phyloP scores from a whole-genome alignment of 2,329 filamentous ascomycete genomes.

The Fusarium longipes region DNA sequence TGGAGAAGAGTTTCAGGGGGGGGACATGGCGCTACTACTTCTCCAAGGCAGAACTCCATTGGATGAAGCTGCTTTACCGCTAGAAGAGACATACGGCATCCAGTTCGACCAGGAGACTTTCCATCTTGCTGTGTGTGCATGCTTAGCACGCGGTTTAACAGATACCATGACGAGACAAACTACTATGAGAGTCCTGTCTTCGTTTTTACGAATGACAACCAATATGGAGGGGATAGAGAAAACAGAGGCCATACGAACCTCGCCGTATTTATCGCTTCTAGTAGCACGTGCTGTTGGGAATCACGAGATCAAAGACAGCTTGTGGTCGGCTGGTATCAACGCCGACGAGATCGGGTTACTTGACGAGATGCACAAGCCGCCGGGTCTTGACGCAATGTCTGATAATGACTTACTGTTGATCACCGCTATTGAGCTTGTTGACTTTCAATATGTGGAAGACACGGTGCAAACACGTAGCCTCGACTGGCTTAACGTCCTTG shows the following conservation, averaged over 20 bases:
- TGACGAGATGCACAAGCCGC: conserved; percentile 42
- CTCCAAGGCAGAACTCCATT: conserved; percentile 70
- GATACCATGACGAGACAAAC: conserved; percentile 70
- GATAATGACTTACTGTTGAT: conserved; percentile 73
- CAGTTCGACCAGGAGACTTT: conserved; percentile 73
- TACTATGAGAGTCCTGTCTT: conserved; percentile 69
- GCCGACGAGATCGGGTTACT: conserved; percentile 51
- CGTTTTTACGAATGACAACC: conserved; percentile 62
- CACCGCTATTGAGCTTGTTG: conserved; percentile 72
- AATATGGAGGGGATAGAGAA: conserved; percentile 29
- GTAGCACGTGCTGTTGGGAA: conserved; percentile 65
- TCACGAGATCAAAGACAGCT: conserved; percentile 71
- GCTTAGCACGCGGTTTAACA: conserved; percentile 71
- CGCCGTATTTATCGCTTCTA: conserved; percentile 71
- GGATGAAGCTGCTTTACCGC: conserved; percentile 69
- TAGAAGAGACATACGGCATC: conserved; percentile 74
- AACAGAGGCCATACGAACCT: conserved; percentile 48
- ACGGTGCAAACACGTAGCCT: conserved; percentile 69
- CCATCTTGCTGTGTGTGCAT: conserved; percentile 74
- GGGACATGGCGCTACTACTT: conserved; percentile 69
- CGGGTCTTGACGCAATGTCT: conserved; percentile 58
- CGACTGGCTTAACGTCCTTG: conserved; percentile 69
- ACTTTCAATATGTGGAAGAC: conserved; percentile 74
- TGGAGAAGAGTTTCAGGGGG: conserved; percentile 67
- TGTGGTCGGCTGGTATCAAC: conserved; percentile 70